Evolutionary conservation across 768 basidiomycete genomes (phyloP).

Genomic region (Kwoniella pini): DNA sequence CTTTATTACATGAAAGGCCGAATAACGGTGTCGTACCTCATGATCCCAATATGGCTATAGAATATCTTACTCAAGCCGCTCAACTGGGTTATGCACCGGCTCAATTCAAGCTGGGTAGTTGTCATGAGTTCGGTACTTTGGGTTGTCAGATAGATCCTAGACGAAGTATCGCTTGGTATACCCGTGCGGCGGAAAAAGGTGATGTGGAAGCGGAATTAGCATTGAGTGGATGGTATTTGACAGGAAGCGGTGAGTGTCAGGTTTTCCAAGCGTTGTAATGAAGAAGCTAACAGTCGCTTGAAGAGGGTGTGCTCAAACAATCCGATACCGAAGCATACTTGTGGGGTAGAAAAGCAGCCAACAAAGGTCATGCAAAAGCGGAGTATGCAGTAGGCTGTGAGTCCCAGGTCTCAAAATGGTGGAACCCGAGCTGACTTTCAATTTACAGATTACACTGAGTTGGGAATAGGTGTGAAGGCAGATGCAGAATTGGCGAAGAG

Average conservation of each 20-base stretch:
- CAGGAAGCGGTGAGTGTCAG: conserved; percentile 57
- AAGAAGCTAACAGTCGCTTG: background rate
- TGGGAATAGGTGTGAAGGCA: conserved; percentile 95
- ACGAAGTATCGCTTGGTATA: conserved; percentile 97
- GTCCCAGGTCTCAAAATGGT: conserved; percentile 9
- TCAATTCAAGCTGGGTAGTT: conserved; percentile 93
- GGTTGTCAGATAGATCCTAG: conserved; percentile 90
- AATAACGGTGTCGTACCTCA: conserved; percentile 67
- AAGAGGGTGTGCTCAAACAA: conserved; percentile 90
- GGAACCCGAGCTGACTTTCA: background rate
- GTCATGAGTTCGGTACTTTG: conserved; percentile 87
- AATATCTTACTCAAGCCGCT: conserved; percentile 83
- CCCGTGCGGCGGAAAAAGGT: conserved; percentile 95
- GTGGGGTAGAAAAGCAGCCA: conserved; percentile 94
- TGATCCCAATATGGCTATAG: conserved; percentile 79
- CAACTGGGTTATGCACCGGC: conserved; percentile 90
- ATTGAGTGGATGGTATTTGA: conserved; percentile 96
- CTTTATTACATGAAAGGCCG: conserved; percentile 56
- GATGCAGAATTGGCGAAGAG: conserved; percentile 93
- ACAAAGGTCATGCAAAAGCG: conserved; percentile 93
- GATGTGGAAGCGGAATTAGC: conserved; percentile 93
- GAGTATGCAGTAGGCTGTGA: conserved; percentile 89
- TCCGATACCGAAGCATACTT: conserved; percentile 98
- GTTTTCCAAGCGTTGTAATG: background rate
- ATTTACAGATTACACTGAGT: conserved; percentile 83